phyloP scores from a whole-genome alignment of 371 early-diverging fungal genomes.

The Parasitella parasitica region DNA sequence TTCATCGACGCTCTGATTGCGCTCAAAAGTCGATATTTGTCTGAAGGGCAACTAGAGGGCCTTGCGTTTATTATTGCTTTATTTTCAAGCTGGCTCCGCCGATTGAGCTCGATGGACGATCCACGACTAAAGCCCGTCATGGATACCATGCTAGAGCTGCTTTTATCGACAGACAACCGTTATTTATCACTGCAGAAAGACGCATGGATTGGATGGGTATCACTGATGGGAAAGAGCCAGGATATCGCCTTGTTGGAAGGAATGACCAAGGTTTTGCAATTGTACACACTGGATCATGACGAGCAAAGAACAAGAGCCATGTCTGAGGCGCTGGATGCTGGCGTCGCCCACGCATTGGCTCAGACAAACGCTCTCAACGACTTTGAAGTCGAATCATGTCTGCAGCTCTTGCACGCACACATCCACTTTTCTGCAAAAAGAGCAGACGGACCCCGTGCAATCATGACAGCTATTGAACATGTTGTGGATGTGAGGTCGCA shows the following conservation, averaged over 20 bases:
- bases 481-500: constrained; percentile 36
- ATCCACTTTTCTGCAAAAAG: constrained; percentile 17
- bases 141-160: constrained; percentile 4
- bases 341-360: constrained; percentile 43
- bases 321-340: constrained; percentile 37
- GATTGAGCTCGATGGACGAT: constrained; percentile 10
- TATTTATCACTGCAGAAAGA: constrained; percentile 25
- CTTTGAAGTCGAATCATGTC: constrained; percentile 36
- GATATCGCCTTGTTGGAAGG: constrained; percentile 22
- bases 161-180: neutral
- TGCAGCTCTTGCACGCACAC: constrained; percentile 24
- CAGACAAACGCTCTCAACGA: constrained; percentile 36
- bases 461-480: constrained; percentile 41
- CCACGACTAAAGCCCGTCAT: constrained; percentile 14
- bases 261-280: constrained; percentile 22
- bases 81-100: constrained; percentile 39
- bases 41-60: neutral
- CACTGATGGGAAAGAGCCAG: constrained; percentile 25
- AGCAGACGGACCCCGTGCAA: constrained; percentile 12
- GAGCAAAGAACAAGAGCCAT: constrained; percentile 4
- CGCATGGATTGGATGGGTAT: constrained; percentile 41
- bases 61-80: constrained; percentile 22
- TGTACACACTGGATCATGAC: neutral
- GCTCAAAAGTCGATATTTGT: constrained; percentile 9
- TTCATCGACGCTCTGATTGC: constrained; percentile 23